Evolutionary conservation across 2,329 filamentous ascomycete genomes (phyloP).

Genomic region (Colletotrichum cordylinicola): DNA sequence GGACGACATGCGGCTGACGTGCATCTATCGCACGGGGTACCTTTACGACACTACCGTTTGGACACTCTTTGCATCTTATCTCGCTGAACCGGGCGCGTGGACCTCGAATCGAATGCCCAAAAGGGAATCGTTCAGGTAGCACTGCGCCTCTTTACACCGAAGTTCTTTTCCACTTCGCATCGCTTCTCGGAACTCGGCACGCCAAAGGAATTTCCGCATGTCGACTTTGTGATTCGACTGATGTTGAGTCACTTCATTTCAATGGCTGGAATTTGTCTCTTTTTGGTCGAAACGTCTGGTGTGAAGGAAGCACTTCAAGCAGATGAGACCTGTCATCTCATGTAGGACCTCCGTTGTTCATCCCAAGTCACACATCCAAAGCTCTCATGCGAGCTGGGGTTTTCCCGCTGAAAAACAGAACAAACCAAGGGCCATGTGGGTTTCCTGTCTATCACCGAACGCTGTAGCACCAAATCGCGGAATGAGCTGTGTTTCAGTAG

Average conservation of each 20-base stretch:
- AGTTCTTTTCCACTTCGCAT: not conserved
- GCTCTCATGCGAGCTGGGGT: not conserved
- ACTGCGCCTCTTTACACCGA: not conserved
- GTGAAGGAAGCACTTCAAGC: not conserved
- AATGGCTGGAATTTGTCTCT: not conserved
- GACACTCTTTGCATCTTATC: not conserved
- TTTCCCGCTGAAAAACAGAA: not conserved
- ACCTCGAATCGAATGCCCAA: conserved; percentile 29
- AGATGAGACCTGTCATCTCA: not conserved
- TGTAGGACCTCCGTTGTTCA: not conserved
- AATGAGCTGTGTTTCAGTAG: too few species aligned
- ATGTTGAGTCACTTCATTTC: not conserved
- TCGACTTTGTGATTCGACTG: not conserved
- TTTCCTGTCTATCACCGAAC: too few species aligned
- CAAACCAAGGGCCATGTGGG: too few species aligned
- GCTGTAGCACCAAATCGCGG: too few species aligned
- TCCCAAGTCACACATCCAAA: not conserved
- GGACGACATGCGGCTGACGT: not conserved
- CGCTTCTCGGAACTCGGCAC: conserved; percentile 4
- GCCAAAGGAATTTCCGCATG: not conserved
- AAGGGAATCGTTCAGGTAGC: conserved; percentile 10
- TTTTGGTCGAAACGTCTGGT: not conserved
- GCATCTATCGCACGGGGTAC: not conserved
- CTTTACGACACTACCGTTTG: not conserved
- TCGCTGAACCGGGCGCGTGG: not conserved